Percentiles rank a stretch among this genome's conserved stretches.
Conservation (phyloP, 2,329 filamentous ascomycete genomes). For the Diaporthe sp. region DNA sequence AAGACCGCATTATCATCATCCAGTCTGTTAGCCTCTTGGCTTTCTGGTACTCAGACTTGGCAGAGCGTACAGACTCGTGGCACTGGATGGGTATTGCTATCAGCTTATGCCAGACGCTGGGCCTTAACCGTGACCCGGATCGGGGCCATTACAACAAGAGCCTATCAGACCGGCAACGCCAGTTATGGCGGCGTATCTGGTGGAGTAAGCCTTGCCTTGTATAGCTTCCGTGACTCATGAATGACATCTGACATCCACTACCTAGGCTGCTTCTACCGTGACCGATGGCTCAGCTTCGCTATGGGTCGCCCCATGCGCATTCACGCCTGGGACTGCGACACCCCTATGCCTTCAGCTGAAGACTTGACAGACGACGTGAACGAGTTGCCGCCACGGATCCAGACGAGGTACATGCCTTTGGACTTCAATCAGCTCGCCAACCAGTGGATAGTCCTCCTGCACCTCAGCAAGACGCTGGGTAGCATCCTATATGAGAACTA, state of each 20-base stretch:
- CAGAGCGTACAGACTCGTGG: not conserved
- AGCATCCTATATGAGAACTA: not conserved
- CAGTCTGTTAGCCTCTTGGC: not conserved
- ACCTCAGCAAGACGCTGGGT: not conserved
- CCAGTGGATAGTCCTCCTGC: not conserved
- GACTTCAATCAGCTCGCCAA: not conserved
- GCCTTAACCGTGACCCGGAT: not conserved
- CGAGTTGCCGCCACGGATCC: not conserved
- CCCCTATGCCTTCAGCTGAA: not conserved
- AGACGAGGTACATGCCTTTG: not conserved
- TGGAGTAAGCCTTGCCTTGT: not conserved
- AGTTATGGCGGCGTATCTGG: not conserved
- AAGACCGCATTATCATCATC: not conserved
- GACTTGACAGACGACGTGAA: not conserved
- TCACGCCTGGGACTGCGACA: not conserved
- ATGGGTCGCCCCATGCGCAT: not conserved
- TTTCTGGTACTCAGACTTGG: not conserved
- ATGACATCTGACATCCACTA: not conserved
- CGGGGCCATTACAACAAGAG: not conserved
- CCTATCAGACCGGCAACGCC: not conserved
- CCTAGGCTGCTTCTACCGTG: not conserved
- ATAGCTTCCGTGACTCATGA: not conserved
- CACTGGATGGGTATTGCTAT: constrained; percentile 1
- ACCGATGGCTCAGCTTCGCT: not conserved
- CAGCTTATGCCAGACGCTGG: not conserved